phyloP scores from a whole-genome alignment of 2,329 filamentous ascomycete genomes.

The Colletotrichum incanum region DNA sequence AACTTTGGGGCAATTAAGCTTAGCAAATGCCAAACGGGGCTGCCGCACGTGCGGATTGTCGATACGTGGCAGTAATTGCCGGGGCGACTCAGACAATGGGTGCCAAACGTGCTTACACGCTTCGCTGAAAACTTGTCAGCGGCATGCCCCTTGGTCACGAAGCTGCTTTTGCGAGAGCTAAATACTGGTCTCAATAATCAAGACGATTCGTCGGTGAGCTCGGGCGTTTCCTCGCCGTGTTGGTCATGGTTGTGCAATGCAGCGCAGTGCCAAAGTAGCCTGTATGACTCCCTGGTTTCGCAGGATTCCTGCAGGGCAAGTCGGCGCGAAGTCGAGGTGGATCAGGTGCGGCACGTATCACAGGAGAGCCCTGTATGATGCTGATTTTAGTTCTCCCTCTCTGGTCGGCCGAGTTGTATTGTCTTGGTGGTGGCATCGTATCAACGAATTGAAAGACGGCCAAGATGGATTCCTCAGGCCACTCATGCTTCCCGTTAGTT shows the following conservation, averaged over 20 bases:
- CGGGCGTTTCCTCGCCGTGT: background rate
- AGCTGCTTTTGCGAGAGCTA: background rate
- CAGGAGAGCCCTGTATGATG: conserved; percentile 19
- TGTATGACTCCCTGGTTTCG: background rate
- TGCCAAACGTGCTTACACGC: background rate
- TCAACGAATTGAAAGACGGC: background rate
- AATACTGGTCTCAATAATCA: background rate
- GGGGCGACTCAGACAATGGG: background rate
- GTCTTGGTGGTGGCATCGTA: background rate
- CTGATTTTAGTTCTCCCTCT: background rate
- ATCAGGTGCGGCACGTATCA: conserved; percentile 8
- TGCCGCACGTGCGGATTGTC: conserved; percentile 20
- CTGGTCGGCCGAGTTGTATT: conserved; percentile 8
- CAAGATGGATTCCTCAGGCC: conserved; percentile 19
- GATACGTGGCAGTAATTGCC: conserved; percentile 34
- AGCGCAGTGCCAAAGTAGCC: background rate
- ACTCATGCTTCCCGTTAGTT: conserved; percentile 11
- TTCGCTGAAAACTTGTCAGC: background rate
- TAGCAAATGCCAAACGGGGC: conserved; percentile 39
- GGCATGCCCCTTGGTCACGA: background rate
- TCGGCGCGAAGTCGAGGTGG: conserved; percentile 23
- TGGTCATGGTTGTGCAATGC: background rate
- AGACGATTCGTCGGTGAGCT: background rate
- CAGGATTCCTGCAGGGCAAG: conserved; percentile 7
- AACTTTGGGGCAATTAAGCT: conserved; percentile 38